These are phyloP conservation scores for Yamadazyma phyllophila DNA, from an alignment of 805 yeast species.

Conservation along the genomic window DNA sequence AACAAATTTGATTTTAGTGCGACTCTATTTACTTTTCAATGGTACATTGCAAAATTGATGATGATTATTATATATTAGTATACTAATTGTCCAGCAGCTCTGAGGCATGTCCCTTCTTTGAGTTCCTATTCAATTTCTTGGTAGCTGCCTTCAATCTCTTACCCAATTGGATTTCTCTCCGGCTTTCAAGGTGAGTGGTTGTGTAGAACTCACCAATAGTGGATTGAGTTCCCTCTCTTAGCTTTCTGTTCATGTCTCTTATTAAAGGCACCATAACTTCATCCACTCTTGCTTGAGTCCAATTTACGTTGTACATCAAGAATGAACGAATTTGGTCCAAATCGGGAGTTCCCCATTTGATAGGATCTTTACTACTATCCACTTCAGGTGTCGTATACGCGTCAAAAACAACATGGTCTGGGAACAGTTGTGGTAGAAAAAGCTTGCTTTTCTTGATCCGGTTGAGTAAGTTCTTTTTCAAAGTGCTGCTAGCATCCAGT, in stretches of 20 bases:
- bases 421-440: conserved; percentile 62
- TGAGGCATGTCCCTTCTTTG: neutral
- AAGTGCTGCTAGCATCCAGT: conserved; percentile 41
- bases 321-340: conserved; percentile 73
- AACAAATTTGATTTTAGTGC: neutral
- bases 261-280: conserved; percentile 85
- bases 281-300: conserved; percentile 75
- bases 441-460: conserved; percentile 52
- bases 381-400: conserved; percentile 84
- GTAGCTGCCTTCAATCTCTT: conserved; percentile 64
- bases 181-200: conserved; percentile 47
- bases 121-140: conserved; percentile 32
- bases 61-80: too few species aligned
- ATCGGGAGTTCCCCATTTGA: conserved; percentile 90
- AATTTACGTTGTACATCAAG: conserved; percentile 68
- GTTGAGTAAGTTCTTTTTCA: conserved; percentile 57
- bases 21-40: neutral
- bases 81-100: too few species aligned
- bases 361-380: conserved; percentile 72
- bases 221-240: conserved; percentile 53
- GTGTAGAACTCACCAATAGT: conserved; percentile 70
- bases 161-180: conserved; percentile 50
- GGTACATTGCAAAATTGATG: neutral
- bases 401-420: conserved; percentile 62
- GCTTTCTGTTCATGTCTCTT: conserved; percentile 67